Percentiles rank a stretch among this genome's conserved stretches.
Conservation (phyloP, 495 filamentous ascomycete species). For the Lichenothelia convexa region DNA sequence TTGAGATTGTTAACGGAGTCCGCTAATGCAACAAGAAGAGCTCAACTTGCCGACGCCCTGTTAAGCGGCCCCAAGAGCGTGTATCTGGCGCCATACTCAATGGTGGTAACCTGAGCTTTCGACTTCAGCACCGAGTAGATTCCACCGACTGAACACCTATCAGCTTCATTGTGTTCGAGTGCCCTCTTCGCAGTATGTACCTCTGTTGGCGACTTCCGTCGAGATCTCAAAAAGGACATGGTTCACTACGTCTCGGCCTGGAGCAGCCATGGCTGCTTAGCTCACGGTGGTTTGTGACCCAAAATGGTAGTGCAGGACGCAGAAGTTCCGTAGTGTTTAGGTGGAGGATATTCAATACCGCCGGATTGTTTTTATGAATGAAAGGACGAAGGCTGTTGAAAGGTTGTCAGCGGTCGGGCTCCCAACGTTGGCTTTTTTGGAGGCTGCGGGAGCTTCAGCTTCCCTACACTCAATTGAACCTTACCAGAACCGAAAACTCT, state of each 20-base stretch:
- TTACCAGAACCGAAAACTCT: no score
- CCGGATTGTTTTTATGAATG: no score
- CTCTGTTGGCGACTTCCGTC: constrained; percentile 91
- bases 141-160: constrained; percentile 52
- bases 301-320: no score
- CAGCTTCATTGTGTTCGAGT: not conserved
- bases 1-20: constrained; percentile 14
- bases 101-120: constrained; percentile 91
- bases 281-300: no score
- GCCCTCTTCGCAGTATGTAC: constrained; percentile 29
- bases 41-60: constrained; percentile 50
- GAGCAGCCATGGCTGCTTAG: constrained; percentile 20
- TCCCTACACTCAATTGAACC: no score
- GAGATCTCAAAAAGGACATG: constrained; percentile 87
- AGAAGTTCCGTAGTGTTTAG: no score
- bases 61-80: constrained; percentile 91
- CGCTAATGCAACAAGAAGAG: not conserved
- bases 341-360: no score
- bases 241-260: constrained; percentile 50
- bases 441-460: no score
- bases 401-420: no score
- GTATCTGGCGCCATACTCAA: constrained; percentile 95
- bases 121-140: constrained; percentile 99
- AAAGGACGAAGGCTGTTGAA: no score
- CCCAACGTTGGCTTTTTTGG: no score